Evolutionary conservation across 2,329 filamentous ascomycete species (phyloP).

Genomic region (Cucurbitaria berberidis): DNA sequence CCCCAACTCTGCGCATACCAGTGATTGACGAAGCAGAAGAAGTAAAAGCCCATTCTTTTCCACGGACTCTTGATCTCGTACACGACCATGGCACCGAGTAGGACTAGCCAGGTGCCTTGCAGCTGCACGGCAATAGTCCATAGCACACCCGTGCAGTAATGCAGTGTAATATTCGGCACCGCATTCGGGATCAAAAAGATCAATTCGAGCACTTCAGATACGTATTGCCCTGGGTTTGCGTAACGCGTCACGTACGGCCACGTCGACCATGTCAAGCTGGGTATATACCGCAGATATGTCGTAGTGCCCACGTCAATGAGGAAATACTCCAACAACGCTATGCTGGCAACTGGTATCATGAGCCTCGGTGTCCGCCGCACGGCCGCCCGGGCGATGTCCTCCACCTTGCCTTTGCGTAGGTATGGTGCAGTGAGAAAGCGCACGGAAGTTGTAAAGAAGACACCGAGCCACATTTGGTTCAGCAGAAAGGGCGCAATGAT

Average conservation of each 20-base stretch:
- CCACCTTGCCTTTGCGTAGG: slow-evolving; percentile 51
- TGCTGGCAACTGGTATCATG: slow-evolving; percentile 53
- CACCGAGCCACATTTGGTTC: slow-evolving; percentile 56
- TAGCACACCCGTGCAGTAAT: slow-evolving; percentile 58
- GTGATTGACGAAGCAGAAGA: slow-evolving; percentile 52
- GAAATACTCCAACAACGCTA: slow-evolving; percentile 56
- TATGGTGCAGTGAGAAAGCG: slow-evolving; percentile 54
- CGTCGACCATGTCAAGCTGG: slow-evolving; percentile 55
- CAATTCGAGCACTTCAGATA: slow-evolving; percentile 55
- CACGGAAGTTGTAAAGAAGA: slow-evolving; percentile 57
- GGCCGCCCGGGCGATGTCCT: slow-evolving; percentile 53
- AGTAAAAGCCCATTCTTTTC: slow-evolving; percentile 56
- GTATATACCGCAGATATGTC: slow-evolving; percentile 53
- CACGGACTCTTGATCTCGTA: slow-evolving; percentile 54
- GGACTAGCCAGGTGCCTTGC: slow-evolving; percentile 55
- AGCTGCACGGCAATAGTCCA: slow-evolving; percentile 59
- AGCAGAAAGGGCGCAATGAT: slow-evolving; percentile 54
- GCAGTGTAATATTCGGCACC: slow-evolving; percentile 55
- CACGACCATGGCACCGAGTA: slow-evolving; percentile 53
- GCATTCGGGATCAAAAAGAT: slow-evolving; percentile 57
- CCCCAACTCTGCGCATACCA: slow-evolving; percentile 58
- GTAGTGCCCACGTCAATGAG: slow-evolving; percentile 54
- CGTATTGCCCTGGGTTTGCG: slow-evolving; percentile 51
- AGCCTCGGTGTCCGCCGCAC: slow-evolving; percentile 54
- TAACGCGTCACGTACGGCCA: slow-evolving; percentile 55